Base-by-base conservation (phyloP, 345 rosid species). In the Euphorbia tirucalli region DNA sequence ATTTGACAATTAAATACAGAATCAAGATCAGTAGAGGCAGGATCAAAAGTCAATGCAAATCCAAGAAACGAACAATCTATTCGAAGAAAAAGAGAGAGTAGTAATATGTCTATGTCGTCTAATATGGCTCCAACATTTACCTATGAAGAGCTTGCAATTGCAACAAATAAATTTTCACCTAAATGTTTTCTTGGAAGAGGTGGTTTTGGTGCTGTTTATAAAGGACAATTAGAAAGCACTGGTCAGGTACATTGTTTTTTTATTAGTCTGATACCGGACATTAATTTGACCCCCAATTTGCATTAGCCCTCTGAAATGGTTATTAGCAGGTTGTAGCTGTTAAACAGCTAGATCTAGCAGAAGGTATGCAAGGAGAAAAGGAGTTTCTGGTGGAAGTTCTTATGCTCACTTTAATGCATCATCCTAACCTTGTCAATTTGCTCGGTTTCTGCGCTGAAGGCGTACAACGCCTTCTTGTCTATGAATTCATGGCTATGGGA, bases 351-450 rank as follows among this genome's bases (percentile, higher is more conserved):
- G 93, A 93, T 73, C 63, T 72, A 7, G 70, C 75, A 14, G 60
- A 56, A 22, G 87, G 97, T 60, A 44, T 35, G 44, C 98, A 93
- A 88, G 97, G 97, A 46, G 96, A 93, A 31, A 87, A 83, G 67
- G 96, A 93, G 82, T 91, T 89, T 72, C 86, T 89, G 18, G 93
- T 88, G 50, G 97, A 93, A 82, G 92, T 91, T 73, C 87, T 91
- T 57, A 93, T 91, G 97, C 96, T 93, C 56, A 88, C 93, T 37
- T 84, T 81, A 70, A 22, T 87, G 79, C 83, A 81, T 59, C 97
- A 93, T 60, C 85, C 83, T 57, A 87, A 91, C 78, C 91, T 93
- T 18, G 90, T 93, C 70, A 85, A 32, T 27, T 39, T 93, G 82
- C 77, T 88, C 11, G 98, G 97, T 18, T 93, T 83, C 74, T 89